Evolutionary conservation across 2,329 filamentous ascomycete species (phyloP).

Genomic region (Tetracladium maxilliforme): DNA sequence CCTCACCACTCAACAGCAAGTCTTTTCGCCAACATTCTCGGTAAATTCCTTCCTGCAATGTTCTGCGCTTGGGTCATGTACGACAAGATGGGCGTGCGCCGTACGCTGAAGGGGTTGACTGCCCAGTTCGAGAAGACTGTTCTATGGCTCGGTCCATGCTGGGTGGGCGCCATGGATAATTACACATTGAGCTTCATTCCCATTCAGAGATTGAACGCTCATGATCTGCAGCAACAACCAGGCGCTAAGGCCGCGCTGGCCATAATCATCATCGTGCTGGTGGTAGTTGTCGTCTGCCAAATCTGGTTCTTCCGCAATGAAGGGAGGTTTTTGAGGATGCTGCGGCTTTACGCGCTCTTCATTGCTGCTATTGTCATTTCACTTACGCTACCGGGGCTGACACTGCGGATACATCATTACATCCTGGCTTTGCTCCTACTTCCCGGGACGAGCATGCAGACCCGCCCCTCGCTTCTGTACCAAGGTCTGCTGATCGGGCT

Average conservation of each 20-base stretch:
- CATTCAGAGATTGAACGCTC: constrained; percentile 78
- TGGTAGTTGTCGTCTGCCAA: constrained; percentile 57
- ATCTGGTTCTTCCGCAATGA: constrained; percentile 78
- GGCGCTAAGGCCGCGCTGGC: constrained; percentile 74
- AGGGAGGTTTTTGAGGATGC: constrained; percentile 62
- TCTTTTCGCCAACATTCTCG: constrained; percentile 64
- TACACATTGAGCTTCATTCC: constrained; percentile 93
- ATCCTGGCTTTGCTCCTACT: constrained; percentile 77
- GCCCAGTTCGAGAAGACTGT: constrained; percentile 84
- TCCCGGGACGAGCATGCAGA: constrained; percentile 80
- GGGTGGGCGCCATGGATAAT: constrained; percentile 85
- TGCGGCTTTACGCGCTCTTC: constrained; percentile 64
- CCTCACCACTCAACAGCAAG: constrained; percentile 48
- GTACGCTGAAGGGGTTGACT: constrained; percentile 55
- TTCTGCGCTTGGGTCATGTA: constrained; percentile 85
- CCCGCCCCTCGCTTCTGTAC: constrained; percentile 68
- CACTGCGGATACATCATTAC: constrained; percentile 88
- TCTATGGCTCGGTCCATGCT: constrained; percentile 79
- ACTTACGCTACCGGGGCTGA: constrained; percentile 59
- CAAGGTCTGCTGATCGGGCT: constrained; percentile 82
- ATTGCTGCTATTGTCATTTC: constrained; percentile 51
- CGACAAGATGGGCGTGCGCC: constrained; percentile 62
- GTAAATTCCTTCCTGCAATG: constrained; percentile 72
- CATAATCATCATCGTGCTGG: constrained; percentile 58
- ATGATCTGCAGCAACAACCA: constrained; percentile 79